Evolutionary conservation across 306 rosid genomes (phyloP), one percentile per base, ranked within the genome.

Genomic region (Prunus mume): DNA sequence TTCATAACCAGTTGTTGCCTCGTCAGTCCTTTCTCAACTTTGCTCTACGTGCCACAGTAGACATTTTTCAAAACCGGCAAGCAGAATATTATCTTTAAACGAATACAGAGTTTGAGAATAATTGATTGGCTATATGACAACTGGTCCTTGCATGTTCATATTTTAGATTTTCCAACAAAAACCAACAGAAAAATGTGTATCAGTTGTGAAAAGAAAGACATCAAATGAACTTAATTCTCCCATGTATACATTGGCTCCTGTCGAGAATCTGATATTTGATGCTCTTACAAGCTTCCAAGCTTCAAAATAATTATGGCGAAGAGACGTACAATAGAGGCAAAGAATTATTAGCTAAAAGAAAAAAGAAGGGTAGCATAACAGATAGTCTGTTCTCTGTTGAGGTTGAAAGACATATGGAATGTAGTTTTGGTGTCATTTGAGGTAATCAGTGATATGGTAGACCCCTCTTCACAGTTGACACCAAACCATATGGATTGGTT

Each of bases 401-500:
- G 67, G 3, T 60, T 12, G 17, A 56, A 46, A 60, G 76, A 58
- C 68, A 43, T 58, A 58, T 60, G 20, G 18, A 57, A 25, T 18
- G 56, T 73, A 25, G 14, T 28, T 73, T 60, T 27, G 57, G 68
- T 34, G 34, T 60, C 68, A 61, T 58, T 73, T 60, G 66, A 28
- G 43, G 76, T 80, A 52, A 77, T 80, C 64, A 57, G 51, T 80
- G 74, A 74, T 25, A 45, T 78, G 76, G 77, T 82, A 49, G 85
- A 71, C 85, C 88, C 87, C 69, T 20, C 71, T 55, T 55, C 68
- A 86, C 67, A 25, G 30, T 64, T 78, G 71, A 69, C 30, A 54
- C 45, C 51, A 70, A 68, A 77, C 68, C 65, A 15, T 24, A 58
- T 61, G 69, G 43, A 24, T 78, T 60, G 45, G 20, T 72, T n/a